Base-by-base conservation (phyloP, 1,139 yeast genomes). In the Sugiyamaella neomexicana region DNA sequence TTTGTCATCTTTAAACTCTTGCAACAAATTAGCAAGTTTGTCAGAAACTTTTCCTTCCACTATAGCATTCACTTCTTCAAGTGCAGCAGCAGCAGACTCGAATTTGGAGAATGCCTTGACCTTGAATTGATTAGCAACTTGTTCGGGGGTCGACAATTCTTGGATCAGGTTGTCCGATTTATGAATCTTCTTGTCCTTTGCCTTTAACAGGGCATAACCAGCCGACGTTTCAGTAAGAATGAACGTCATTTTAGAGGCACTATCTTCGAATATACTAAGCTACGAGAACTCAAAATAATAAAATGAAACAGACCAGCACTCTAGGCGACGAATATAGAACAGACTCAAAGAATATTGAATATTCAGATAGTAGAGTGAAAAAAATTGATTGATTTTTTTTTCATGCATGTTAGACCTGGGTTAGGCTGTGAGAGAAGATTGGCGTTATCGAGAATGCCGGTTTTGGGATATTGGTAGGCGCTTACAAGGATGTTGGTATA, bases 191-290 rank as follows among this genome's bases (percentile, higher is more conserved):
- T 93, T 93, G 80, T 93, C 98, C 62, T 96, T 85, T 58, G 98
- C 97, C 78, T 93, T 93, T 70, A 93, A 82, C 71, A 93, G 81
- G 72, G 98, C 98, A 72, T 93, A 93, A 71, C 99, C 99, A 55
- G 99, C 99, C 62, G 98, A 89, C 62, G 98, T 93, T 80, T 93
- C 99, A 60, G 98, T 88, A 73, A 93, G 83, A 69, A 93, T 93
- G 81, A 82, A 90, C 65, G 98, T 89, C 97, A 90, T 90, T 23
- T 40, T 47, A 17, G n/a, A 32, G 25, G 7, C 16, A 29, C 25
- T 15, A 15, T 16, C 27, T 38, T 16, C 41, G 3, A 16, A 9
- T 38, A 10, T 32, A n/a, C 12, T n/a, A 16, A 32, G 31, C 39
- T 29, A 31, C 16, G 38, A 17, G 16, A 44, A 32, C 29, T 2